Conservation (phyloP, 805 yeast species). For the Candida wancherniae region DNA sequence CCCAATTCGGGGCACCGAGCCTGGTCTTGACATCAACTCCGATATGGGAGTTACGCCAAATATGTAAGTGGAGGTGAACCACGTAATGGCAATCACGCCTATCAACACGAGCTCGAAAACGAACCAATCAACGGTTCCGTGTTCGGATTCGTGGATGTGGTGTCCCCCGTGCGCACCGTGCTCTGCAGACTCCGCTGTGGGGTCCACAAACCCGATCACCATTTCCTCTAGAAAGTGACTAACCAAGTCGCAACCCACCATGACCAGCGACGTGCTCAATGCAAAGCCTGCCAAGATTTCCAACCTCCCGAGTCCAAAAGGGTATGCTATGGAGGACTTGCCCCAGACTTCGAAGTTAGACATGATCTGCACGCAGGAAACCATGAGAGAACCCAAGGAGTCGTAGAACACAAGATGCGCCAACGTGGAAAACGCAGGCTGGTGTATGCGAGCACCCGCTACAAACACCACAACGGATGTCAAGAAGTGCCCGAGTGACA, state of each 20-base stretch:
- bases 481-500: conserved; percentile 56
- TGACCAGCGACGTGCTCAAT: conserved; percentile 72
- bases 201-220: conserved; percentile 35
- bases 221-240: conserved; percentile 84
- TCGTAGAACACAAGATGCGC: conserved; percentile 89
- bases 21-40: conserved; percentile 21
- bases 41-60: conserved; percentile 30
- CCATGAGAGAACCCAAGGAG: conserved; percentile 66
- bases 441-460: conserved; percentile 52
- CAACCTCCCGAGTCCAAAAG: conserved; percentile 89
- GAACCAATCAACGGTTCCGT: conserved; percentile 21
- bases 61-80: conserved; percentile 32
- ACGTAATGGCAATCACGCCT: conserved; percentile 18
- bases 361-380: conserved; percentile 71
- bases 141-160: conserved; percentile 32
- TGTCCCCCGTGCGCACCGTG: conserved; percentile 40
- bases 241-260: conserved; percentile 85
- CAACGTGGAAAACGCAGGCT: conserved; percentile 64
- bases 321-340: conserved; percentile 72
- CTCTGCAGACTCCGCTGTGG: conserved; percentile 17
- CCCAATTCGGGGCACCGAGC: neutral
- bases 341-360: conserved; percentile 94
- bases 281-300: conserved; percentile 89
- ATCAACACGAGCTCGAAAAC: conserved; percentile 26
- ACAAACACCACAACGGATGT: conserved; percentile 54